A percentile compares a stretch with the other conserved stretches of the same genome.
Evolutionary conservation across 129 eudicot species (phyloP).

Genomic region (carrot (Daucus carota)): DNA sequence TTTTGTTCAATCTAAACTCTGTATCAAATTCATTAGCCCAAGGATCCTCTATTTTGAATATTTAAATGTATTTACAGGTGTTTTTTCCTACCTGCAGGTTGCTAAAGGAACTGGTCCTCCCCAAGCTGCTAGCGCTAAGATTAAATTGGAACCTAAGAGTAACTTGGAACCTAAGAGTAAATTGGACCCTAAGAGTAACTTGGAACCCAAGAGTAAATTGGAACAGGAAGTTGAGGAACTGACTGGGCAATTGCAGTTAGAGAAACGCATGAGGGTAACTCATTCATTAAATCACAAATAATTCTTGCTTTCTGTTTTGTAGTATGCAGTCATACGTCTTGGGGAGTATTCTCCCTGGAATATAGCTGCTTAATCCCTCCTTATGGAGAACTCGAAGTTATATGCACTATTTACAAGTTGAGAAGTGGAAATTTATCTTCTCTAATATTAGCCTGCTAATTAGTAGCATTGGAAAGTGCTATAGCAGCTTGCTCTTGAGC

Average conservation of each 20-base stretch:
- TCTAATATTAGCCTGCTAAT: background rate
- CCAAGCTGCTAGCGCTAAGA: too few relatives aligned
- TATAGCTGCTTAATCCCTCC: background rate
- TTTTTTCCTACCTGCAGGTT: constrained; percentile 37
- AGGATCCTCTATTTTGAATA: background rate
- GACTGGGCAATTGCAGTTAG: constrained; percentile 54
- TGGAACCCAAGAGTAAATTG: constrained; percentile 65
- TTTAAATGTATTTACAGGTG: background rate
- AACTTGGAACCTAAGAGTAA: constrained; percentile 62
- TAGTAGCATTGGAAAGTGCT: too few relatives aligned
- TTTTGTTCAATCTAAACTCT: background rate
- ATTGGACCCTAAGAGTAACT: constrained; percentile 61
- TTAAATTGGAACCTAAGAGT: too few relatives aligned
- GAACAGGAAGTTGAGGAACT: constrained; percentile 74
- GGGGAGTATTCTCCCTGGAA: background rate
- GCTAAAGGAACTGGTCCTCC: constrained; percentile 65
- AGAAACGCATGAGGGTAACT: constrained; percentile 70
- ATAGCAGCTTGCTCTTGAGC: too few relatives aligned
- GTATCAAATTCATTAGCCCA: background rate
- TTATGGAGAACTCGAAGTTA: background rate
- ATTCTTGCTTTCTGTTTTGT: background rate
- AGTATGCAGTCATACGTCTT: background rate
- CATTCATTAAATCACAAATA: background rate
- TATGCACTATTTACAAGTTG: background rate
- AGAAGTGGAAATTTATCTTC: background rate